These are phyloP conservation scores for Neurospora sp. DNA, from an alignment of 495 filamentous ascomycete species.

Conservation along the genomic window DNA sequence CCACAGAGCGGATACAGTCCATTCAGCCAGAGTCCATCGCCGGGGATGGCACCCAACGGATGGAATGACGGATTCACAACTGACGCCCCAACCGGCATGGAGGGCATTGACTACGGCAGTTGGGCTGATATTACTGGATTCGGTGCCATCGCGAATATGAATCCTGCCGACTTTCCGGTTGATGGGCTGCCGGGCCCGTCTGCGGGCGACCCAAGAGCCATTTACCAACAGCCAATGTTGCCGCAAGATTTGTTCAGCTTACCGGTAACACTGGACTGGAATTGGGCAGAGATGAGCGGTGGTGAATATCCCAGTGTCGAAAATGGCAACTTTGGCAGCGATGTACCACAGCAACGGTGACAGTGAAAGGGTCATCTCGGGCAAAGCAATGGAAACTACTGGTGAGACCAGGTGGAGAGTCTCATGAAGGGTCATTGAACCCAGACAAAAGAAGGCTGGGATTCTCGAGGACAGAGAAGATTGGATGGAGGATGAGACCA, in stretches of 20 bases:
- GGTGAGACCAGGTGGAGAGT: neutral
- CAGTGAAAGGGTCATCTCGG: neutral
- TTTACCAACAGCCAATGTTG: conserved; percentile 75
- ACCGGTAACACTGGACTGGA: conserved; percentile 96
- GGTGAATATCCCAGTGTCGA: conserved; percentile 43
- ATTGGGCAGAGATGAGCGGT: conserved; percentile 85
- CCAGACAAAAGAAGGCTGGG: neutral
- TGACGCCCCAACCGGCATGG: conserved; percentile 6
- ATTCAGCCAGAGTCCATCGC: conserved; percentile 22
- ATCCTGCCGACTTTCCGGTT: neutral
- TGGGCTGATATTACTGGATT: conserved; percentile 43
- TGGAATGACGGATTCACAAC: conserved; percentile 22
- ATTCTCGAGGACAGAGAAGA: neutral
- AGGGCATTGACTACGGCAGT: conserved; percentile 27
- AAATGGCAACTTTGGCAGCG: conserved; percentile 34
- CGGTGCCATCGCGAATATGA: conserved; percentile 13
- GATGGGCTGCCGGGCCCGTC: conserved; percentile 33
- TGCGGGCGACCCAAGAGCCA: conserved; percentile 4
- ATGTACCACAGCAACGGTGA: neutral
- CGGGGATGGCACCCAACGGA: conserved; percentile 19
- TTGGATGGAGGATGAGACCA: neutral
- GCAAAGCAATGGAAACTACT: neutral
- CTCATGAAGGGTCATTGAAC: neutral
- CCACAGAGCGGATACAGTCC: conserved; percentile 24
- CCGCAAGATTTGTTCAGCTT: conserved; percentile 96